These are phyloP conservation scores for Aquilaria yunnanensis DNA, from an alignment of 345 rosid genomes.

Conservation along the genomic window DNA sequence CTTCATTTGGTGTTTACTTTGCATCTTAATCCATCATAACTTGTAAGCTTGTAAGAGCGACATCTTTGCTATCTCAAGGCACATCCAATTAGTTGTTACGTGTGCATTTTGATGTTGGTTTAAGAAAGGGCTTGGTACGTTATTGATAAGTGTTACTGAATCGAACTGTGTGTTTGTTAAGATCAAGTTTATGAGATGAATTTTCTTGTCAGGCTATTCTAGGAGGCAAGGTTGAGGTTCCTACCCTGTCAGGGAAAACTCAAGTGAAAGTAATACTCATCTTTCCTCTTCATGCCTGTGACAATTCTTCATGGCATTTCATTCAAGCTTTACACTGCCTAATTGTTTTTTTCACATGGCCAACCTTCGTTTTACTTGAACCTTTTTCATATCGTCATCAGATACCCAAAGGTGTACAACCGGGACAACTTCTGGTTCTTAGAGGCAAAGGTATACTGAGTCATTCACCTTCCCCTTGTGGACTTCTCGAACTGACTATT, in stretches of 20 bases:
- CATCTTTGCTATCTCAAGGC: too few species aligned
- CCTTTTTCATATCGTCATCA: slow-evolving; percentile 29
- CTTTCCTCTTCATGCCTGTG: slow-evolving; percentile 5
- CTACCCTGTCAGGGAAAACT: slow-evolving; percentile 64
- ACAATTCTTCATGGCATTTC: neutral
- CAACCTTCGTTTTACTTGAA: neutral
- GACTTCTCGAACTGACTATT: slow-evolving; percentile 8
- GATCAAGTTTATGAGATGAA: neutral
- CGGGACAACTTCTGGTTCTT: slow-evolving; percentile 62
- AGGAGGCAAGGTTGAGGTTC: slow-evolving; percentile 80
- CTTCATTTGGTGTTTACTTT: too few species aligned
- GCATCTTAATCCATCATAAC: too few species aligned
- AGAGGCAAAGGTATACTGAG: slow-evolving; percentile 69
- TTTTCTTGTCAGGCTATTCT: slow-evolving; percentile 68
- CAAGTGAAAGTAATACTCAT: slow-evolving; percentile 50
- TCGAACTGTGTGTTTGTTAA: too few species aligned
- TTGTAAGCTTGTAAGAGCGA: too few species aligned
- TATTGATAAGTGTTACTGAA: too few species aligned
- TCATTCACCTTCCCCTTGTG: slow-evolving; percentile 1
- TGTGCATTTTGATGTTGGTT: too few species aligned
- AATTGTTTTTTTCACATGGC: neutral
- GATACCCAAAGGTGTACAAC: slow-evolving; percentile 92
- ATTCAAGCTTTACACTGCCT: neutral
- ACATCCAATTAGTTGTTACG: too few species aligned
- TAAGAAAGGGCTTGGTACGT: too few species aligned